phyloP scores from a whole-genome alignment of 805 yeast species.

The Tetrapisispora namnaoensis region DNA sequence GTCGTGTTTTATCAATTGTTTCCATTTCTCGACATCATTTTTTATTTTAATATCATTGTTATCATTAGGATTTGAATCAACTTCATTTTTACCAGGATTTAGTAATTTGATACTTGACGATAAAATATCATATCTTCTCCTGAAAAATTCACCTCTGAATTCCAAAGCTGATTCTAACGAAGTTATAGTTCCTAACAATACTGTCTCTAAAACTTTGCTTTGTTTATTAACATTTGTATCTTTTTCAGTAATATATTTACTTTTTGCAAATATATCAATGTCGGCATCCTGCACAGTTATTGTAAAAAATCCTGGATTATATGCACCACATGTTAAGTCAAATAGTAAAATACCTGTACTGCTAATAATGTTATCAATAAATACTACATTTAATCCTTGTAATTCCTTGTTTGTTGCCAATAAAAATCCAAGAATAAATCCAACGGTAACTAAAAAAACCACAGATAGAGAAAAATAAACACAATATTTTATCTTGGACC shows the following conservation, averaged over 20 bases:
- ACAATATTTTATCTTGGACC: conserved; percentile 29
- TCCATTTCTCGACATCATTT: conserved; percentile 52
- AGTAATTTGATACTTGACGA: conserved; percentile 61
- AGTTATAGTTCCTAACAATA: conserved; percentile 61
- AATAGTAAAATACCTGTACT: conserved; percentile 80
- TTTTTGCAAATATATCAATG: conserved; percentile 76
- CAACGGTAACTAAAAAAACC: conserved; percentile 49
- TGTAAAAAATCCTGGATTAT: conserved; percentile 78
- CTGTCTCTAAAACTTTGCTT: conserved; percentile 42
- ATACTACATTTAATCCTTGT: conserved; percentile 48
- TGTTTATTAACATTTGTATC: conserved; percentile 6
- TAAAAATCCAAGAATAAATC: conserved; percentile 74
- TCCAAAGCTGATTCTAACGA: conserved; percentile 61
- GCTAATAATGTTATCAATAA: conserved; percentile 63
- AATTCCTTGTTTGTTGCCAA: conserved; percentile 82
- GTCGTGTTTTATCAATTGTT: conserved; percentile 60
- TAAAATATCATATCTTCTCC: conserved; percentile 47
- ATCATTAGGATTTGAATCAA: conserved; percentile 2
- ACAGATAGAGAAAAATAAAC: conserved; percentile 30
- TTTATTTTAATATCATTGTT: conserved; percentile 19
- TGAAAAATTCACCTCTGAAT: conserved; percentile 72
- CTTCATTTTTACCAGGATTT: conserved; percentile 50
- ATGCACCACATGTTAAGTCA: conserved; percentile 65
- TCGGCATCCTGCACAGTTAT: conserved; percentile 56
- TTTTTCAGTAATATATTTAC: conserved; percentile 34